Percentiles rank a stretch among this genome's conserved stretches.
Conservation (phyloP, 75 land plant species). For the Selaginella moellendorffii region DNA sequence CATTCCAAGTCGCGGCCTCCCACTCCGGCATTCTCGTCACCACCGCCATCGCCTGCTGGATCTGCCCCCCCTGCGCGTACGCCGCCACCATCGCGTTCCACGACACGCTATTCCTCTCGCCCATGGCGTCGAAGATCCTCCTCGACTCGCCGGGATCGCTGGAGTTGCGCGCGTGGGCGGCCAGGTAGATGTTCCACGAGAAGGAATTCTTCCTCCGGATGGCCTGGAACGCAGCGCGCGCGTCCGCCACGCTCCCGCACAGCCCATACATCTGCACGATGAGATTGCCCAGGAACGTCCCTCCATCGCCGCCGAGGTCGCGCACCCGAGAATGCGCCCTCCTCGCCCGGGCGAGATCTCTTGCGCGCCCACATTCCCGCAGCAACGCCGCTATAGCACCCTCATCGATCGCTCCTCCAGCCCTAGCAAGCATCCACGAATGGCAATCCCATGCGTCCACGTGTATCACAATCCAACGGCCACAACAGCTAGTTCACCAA, state of each 20-base stretch:
- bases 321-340: not conserved
- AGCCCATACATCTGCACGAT: not conserved
- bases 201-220: not conserved
- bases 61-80: not conserved
- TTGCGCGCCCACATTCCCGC: too few relatives aligned
- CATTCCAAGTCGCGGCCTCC: not conserved
- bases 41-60: not conserved
- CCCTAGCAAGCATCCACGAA: too few relatives aligned
- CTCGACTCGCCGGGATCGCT: not conserved
- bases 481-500: too few relatives aligned
- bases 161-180: not conserved
- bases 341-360: not conserved
- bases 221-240: not conserved
- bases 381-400: too few relatives aligned
- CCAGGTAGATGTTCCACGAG: not conserved
- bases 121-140: not conserved
- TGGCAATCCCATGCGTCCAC: too few relatives aligned
- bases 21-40: not conserved
- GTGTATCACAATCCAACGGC: too few relatives aligned
- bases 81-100: not conserved
- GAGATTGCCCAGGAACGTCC: not conserved
- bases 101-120: not conserved
- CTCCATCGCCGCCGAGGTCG: not conserved
- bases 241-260: not conserved
- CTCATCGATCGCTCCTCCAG: too few relatives aligned